A percentile compares a stretch with the other conserved stretches of the same genome.
Evolutionary conservation across 345 rosid genomes (phyloP).

Genomic region (Abelmoschus esculentus): DNA sequence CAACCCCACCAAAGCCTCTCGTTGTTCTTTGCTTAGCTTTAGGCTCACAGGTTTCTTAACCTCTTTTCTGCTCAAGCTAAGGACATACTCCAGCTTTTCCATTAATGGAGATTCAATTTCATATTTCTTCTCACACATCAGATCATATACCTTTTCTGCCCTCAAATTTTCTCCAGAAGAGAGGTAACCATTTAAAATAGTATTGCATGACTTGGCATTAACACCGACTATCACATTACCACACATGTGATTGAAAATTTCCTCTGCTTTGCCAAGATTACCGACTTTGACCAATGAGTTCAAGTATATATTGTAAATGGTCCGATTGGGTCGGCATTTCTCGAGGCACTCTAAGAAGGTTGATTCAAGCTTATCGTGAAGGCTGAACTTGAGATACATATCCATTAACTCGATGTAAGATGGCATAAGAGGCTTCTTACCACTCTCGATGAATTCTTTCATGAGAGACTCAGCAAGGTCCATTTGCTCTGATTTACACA

Average conservation of each 20-base stretch:
- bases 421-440: conserved; percentile 64
- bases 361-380: conserved; percentile 46
- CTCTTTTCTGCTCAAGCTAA: conserved; percentile 45
- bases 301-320: conserved; percentile 55
- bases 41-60: conserved; percentile 48
- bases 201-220: conserved; percentile 54
- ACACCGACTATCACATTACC: conserved; percentile 41
- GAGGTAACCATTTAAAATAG: conserved; percentile 49
- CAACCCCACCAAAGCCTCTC: conserved; percentile 79
- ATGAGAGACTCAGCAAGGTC: conserved; percentile 56
- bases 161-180: conserved; percentile 43
- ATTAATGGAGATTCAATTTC: conserved; percentile 44
- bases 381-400: conserved; percentile 50
- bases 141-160: conserved; percentile 56
- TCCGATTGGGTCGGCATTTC: conserved; percentile 56
- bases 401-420: conserved; percentile 45
- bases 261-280: conserved; percentile 37
- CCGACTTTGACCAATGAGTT: conserved; percentile 54
- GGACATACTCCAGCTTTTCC: conserved; percentile 56
- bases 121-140: conserved; percentile 63
- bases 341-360: conserved; percentile 51
- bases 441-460: conserved; percentile 53
- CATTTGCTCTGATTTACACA: conserved; percentile 41
- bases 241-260: conserved; percentile 41
- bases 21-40: conserved; percentile 71